These are phyloP conservation scores for Diospyros lotus DNA, from an alignment of 148 eudicot species.

Conservation along the genomic window DNA sequence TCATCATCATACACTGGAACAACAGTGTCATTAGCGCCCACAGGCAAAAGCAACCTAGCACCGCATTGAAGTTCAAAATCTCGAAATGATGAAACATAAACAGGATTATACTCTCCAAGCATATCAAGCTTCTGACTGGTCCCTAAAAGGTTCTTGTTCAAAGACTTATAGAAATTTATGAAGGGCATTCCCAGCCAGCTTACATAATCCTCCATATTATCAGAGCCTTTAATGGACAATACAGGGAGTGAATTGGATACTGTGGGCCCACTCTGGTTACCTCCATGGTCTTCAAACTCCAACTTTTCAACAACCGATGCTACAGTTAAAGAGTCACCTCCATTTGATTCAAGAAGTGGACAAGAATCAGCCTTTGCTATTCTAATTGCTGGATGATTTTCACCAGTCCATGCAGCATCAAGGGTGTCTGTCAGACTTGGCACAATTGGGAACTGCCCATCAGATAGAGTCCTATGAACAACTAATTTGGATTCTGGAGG, in stretches of 20 bases:
- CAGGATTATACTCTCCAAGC: constrained; percentile 61
- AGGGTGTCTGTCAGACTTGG: constrained; percentile 70
- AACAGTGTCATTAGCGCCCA: constrained; percentile 58
- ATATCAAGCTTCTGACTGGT: constrained; percentile 61
- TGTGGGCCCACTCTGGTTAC: constrained; percentile 35
- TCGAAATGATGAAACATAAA: constrained; percentile 61
- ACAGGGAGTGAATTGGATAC: constrained; percentile 31
- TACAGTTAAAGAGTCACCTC: constrained; percentile 40
- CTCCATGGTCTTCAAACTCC: constrained; percentile 41
- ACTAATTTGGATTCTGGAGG: constrained; percentile 29
- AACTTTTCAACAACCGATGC: constrained; percentile 47
- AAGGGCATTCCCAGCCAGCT: constrained; percentile 86
- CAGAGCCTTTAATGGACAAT: constrained; percentile 46
- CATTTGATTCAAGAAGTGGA: constrained; percentile 37
- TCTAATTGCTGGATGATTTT: constrained; percentile 44
- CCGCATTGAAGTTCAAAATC: constrained; percentile 64
- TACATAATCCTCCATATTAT: constrained; percentile 43
- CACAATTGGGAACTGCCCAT: constrained; percentile 48
- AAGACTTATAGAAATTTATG: constrained; percentile 59
- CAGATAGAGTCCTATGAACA: constrained; percentile 59
- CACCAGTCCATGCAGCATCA: constrained; percentile 95
- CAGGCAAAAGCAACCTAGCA: constrained; percentile 71
- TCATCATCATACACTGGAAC: constrained; percentile 91
- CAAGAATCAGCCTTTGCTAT: constrained; percentile 32
- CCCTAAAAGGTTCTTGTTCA: constrained; percentile 58